These are phyloP conservation scores for Phytophthora rubi DNA, from an alignment of 352 stramenopile genomes.

Conservation along the genomic window DNA sequence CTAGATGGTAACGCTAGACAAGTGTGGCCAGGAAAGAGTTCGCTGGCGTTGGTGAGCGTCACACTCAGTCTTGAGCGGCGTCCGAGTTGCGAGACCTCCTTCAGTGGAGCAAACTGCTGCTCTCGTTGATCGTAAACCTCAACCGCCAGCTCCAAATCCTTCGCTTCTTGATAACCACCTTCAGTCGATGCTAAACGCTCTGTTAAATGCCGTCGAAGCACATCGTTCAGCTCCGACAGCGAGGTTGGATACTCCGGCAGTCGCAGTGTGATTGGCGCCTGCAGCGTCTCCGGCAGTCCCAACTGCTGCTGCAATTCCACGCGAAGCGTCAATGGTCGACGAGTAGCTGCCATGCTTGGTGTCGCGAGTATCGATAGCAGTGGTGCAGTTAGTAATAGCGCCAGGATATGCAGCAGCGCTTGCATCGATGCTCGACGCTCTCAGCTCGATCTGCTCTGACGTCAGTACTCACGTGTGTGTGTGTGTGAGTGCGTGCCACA, in stretches of 20 bases:
- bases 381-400: slow-evolving; percentile 8
- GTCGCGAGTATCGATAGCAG: slow-evolving; percentile 18
- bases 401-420: slow-evolving; percentile 22
- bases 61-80: slow-evolving; percentile 51
- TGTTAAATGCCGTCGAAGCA: slow-evolving; percentile 32
- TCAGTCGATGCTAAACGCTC: slow-evolving; percentile 14
- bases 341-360: slow-evolving; percentile 22
- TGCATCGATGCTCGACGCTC: not conserved
- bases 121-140: slow-evolving; percentile 49
- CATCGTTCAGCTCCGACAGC: slow-evolving; percentile 27
- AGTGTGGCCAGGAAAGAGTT: slow-evolving; percentile 27
- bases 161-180: not conserved
- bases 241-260: slow-evolving; percentile 25
- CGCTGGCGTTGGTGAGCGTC: slow-evolving; percentile 28
- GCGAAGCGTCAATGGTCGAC: slow-evolving; percentile 26
- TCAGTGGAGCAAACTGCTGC: slow-evolving; percentile 42
- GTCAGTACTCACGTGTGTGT: too few species aligned
- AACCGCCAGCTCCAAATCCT: slow-evolving; percentile 32
- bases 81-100: slow-evolving; percentile 36
- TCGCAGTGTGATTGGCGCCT: slow-evolving; percentile 35
- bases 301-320: slow-evolving; percentile 50
- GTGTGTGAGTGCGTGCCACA: not conserved
- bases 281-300: slow-evolving; percentile 21
- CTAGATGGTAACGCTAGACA: slow-evolving; percentile 58
- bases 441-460: not conserved